These are phyloP conservation scores for Mortierella sp. DNA, from an alignment of 371 early-diverging fungal species.

Conservation along the genomic window DNA sequence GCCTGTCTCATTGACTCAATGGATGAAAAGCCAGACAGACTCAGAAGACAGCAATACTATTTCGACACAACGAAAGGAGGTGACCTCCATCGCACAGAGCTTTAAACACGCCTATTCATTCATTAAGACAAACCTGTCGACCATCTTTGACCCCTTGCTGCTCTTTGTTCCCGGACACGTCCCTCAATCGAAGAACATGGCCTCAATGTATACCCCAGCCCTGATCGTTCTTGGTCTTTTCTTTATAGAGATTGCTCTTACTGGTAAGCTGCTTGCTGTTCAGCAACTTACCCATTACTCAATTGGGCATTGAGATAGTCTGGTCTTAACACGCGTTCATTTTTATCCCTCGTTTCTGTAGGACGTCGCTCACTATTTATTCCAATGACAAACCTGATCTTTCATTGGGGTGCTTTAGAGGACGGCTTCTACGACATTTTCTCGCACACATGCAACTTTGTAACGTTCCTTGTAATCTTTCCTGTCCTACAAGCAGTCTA, in stretches of 20 bases:
- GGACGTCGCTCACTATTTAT: background rate
- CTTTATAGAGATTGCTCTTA: background rate
- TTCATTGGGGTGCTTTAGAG: background rate
- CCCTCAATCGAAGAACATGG: background rate
- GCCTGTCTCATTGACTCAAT: background rate
- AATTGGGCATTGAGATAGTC: background rate
- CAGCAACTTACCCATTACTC: background rate
- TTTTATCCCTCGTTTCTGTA: background rate
- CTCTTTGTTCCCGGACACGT: constrained; percentile 24
- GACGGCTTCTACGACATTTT: background rate
- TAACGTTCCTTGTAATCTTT: background rate
- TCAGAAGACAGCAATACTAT: background rate
- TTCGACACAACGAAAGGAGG: background rate
- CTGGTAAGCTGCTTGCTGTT: constrained; percentile 4
- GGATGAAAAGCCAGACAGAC: background rate
- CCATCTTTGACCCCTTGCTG: constrained; percentile 12
- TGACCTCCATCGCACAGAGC: background rate
- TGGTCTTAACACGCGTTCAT: background rate
- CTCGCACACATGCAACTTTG: background rate
- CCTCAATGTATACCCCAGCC: background rate
- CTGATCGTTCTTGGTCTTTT: background rate
- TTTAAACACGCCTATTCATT: background rate
- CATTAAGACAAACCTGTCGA: background rate
- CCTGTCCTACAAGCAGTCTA: background rate
- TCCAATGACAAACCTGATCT: constrained; percentile 1